Evolutionary conservation across 177 flowering plant species (phyloP).

Genomic region (Telopea speciosissima): DNA sequence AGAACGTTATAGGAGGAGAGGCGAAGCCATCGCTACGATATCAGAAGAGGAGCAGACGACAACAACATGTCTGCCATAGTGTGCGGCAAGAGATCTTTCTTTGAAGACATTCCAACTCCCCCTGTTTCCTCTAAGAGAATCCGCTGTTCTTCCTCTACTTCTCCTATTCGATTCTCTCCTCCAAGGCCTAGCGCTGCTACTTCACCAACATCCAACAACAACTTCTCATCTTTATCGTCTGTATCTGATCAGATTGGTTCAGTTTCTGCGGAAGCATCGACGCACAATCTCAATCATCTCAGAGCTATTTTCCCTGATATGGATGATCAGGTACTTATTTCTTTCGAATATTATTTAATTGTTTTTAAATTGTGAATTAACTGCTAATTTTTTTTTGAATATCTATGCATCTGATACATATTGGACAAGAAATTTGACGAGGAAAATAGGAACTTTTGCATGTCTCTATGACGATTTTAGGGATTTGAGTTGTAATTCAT

Average conservation of each 20-base stretch:
- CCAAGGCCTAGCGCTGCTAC: conserved; percentile 16
- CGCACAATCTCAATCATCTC: conserved; percentile 41
- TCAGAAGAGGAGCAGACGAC: conserved; percentile 13
- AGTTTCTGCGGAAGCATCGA: background rate
- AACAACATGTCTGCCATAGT: conserved; percentile 64
- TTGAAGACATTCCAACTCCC: conserved; percentile 42
- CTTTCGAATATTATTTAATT: background rate
- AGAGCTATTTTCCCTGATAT: conserved; percentile 51
- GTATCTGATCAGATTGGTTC: background rate
- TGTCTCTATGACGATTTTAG: no score
- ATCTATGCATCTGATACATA: background rate
- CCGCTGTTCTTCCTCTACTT: conserved; percentile 48
- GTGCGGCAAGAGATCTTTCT: conserved; percentile 66
- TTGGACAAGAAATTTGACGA: no score
- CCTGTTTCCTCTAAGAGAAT: conserved; percentile 50
- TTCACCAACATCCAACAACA: conserved; percentile 3
- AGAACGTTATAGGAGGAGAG: background rate
- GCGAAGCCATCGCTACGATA: background rate
- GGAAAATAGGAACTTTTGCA: no score
- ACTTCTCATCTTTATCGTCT: conserved; percentile 3
- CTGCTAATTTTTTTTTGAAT: background rate
- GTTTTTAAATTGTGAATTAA: background rate
- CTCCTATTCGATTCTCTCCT: conserved; percentile 47
- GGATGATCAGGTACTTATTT: conserved; percentile 51
- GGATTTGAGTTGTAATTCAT: no score